These are phyloP conservation scores for Xylariaceae sp. DNA, from an alignment of 2,329 filamentous ascomycete species.

Conservation along the genomic window DNA sequence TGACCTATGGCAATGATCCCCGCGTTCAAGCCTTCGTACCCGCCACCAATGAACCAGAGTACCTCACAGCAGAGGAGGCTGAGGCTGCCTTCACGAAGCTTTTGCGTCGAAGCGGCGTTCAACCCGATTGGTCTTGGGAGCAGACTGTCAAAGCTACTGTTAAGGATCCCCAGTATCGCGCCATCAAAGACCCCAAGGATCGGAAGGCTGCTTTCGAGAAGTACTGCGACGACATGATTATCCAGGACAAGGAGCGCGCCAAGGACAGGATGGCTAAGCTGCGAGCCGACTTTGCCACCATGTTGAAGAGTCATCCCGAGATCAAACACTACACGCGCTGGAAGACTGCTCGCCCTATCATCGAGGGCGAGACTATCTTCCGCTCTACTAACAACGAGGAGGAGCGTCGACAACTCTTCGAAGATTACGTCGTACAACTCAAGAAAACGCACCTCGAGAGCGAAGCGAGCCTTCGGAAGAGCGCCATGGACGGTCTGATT, in stretches of 20 bases:
- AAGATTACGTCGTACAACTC: constrained; percentile 85
- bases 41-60: constrained; percentile 70
- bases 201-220: constrained; percentile 90
- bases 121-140: constrained; percentile 90
- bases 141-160: constrained; percentile 81
- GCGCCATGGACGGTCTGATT: constrained; percentile 79
- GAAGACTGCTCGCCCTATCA: constrained; percentile 91
- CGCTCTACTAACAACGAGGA: constrained; percentile 82
- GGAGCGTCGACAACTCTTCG: constrained; percentile 85
- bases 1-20: constrained; percentile 53
- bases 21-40: constrained; percentile 58
- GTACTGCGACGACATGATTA: constrained; percentile 83
- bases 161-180: constrained; percentile 87
- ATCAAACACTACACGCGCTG: constrained; percentile 96
- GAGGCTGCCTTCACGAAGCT: constrained; percentile 92
- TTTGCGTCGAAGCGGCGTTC: constrained; percentile 77
- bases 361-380: constrained; percentile 94
- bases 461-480: constrained; percentile 67
- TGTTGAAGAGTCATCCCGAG: constrained; percentile 94
- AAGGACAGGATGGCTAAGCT: constrained; percentile 91
- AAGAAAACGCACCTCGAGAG: constrained; percentile 76
- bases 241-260: constrained; percentile 90
- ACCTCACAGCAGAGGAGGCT: constrained; percentile 76
- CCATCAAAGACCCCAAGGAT: constrained; percentile 88
- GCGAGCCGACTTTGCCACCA: constrained; percentile 87